Base-by-base conservation (phyloP, 2,329 filamentous ascomycete genomes). In the Microascus cirrosus region DNA sequence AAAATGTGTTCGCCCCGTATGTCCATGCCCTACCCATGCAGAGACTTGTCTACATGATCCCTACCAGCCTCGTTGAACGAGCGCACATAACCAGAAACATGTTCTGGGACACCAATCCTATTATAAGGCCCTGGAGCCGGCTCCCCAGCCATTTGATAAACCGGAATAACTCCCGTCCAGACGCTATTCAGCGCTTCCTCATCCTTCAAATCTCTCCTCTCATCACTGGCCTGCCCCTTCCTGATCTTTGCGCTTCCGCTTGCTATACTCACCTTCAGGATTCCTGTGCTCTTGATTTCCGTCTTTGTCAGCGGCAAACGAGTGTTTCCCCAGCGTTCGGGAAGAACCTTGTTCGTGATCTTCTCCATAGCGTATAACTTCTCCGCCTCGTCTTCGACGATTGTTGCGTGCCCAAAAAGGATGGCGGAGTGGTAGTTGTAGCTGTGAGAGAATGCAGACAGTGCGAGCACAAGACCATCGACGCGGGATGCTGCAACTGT, bases 371-470 rank as follows among this genome's bases (percentile, higher is more conserved):
- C 90, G 73, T 82, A 94, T 5, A 89, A 68, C 67, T 89, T 89
- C 74, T 95, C 90, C 2, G 78, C 80, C 0, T 72, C 69, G 60
- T 87, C 82, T 1, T 82, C 80, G 7, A 95, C 87, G 1, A 86
- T 70, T 10, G 71, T 76, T 0, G 86, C 90, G 67, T 85, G 81
- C 1, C 90, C 91, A 66, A 93, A 90, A 13, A 94, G 76, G 10
- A 90, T 75, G 12, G 87, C 88, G 45, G 85, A 90, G 61, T 89
- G 88, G 74, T 94, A 95, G 75, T 95, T 93, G 76, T 90, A 92
- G 73, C 82, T 89, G 75, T 95, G 89, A 60, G 81, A 82, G 74
- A 89, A 88, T 13, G 90, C 87, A 0, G 90, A 90, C 15, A 95
- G 79, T 22, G 87, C 81, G 35, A 95, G 81, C 10, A 95, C 84